Evolutionary conservation across 495 filamentous ascomycete genomes (phyloP), one percentile per base, ranked within the genome.

Genomic region (Hyaloscypha finlandica): DNA sequence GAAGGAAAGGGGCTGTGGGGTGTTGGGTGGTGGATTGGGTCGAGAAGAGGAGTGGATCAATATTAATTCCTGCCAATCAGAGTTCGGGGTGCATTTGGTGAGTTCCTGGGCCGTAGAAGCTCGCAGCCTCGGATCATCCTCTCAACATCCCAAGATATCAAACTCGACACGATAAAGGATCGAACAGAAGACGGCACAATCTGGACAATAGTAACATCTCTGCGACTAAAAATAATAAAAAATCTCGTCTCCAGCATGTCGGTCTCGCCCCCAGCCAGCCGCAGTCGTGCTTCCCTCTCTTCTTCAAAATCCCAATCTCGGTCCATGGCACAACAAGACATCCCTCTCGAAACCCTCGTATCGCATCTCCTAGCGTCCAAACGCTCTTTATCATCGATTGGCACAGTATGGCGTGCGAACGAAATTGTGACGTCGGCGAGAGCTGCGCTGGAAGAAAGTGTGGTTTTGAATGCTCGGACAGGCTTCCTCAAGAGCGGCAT

Each of bases 341-440:
- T 85, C 14, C 74, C 84, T 16, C 84, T 95, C 61, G 91, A 95
- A 64, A 86, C 84, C 3, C 86, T 97, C 32, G 89, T 97, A 54
- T 81, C 84, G 2, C 87, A 96, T 79, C 90, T 98, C 32, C 84
- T 97, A 19, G 89, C 89, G 51, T 91, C 96, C 4, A 99, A 98
- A 78, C 87, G 92, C 31, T 94, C 94, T 8, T 86, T 99, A 3
- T 90, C 91, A n/a, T 93, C 92, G 2, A 92, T 94, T 70, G 85
- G 79, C 56, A 88, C 93, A 69, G 92, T 97, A 51, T 88, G 89
- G 77, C 91, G 92, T 52, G 95, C 94, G 65, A 92, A 96, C 73
- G 89, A 94, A 71, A 88, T 99, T 45, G 91, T 95, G 53, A 91
- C 86, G 45, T 78, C 86, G 9, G 90, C 93, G 31, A 88, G 93